These are phyloP conservation scores for Talaromyces ruber DNA, from an alignment of 495 filamentous ascomycete genomes.

Conservation along the genomic window DNA sequence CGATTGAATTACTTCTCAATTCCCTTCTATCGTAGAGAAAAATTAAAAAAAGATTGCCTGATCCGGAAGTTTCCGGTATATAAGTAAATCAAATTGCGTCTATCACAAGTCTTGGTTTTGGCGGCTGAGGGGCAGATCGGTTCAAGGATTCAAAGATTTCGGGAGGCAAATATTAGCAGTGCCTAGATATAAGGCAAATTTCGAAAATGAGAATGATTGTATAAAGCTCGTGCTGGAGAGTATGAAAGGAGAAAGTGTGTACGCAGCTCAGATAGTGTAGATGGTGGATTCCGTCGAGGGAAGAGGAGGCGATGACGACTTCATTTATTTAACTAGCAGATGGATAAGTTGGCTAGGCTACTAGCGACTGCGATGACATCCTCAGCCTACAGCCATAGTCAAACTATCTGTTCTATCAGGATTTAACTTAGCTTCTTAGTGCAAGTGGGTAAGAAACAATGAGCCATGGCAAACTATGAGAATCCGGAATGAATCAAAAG, in stretches of 20 bases:
- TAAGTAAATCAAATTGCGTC: neutral
- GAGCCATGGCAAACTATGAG: neutral
- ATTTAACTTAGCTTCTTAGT: neutral
- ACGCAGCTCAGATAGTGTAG: neutral
- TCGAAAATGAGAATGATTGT: neutral
- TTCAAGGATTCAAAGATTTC: neutral
- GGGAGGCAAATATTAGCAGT: neutral
- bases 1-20: neutral
- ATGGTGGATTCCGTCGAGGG: neutral
- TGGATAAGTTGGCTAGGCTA: neutral
- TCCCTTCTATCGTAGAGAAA: neutral
- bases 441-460: neutral
- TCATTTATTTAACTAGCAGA: conserved; percentile 1
- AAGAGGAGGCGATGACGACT: conserved; percentile 2
- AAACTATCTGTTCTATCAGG: conserved; percentile 1
- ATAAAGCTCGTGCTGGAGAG: neutral
- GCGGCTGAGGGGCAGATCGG: neutral
- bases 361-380: neutral
- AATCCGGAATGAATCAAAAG: neutral
- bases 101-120: neutral
- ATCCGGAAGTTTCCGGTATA: neutral
- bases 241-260: neutral
- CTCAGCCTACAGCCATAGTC: neutral
- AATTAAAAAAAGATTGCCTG: neutral
- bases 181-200: neutral